Base-by-base conservation (phyloP, 257 asterid genomes). In the Scutellaria baicalensis region DNA sequence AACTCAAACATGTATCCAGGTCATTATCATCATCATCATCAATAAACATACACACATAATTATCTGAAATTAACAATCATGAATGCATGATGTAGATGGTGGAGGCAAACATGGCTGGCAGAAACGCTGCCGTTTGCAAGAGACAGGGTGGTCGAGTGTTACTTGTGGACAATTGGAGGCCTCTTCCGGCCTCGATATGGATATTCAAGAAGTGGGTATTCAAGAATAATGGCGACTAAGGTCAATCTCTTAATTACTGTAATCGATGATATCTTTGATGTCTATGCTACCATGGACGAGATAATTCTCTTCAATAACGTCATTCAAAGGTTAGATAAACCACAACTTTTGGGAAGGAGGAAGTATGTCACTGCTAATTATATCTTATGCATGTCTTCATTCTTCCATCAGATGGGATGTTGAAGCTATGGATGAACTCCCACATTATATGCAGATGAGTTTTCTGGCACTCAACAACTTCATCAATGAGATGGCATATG, bases 251-350 rank as follows among this genome's bases (percentile, higher is more conserved):
- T 79, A 0, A 11, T 70, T 1, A 70, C 83, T 27, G 17, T 16
- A 11, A 23, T 70, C 11, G 80, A 70, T 66, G 83, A 75, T 14
- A 16, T 70, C 0, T 75, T 69, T 13, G 78, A 79, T 40, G 69
- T 70, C 16, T 72, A 70, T 38, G 83, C 75, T 0, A 75, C 83
- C 35, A 35, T 70, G 44, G 71, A 79, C 13, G 73, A 68, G 51
- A 7, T 20, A 0, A 55, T 36, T 0, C 42, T 68, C 18, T 68
- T 68, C 64, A 68, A 54, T 1, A 0, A 55, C 9, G 16, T 8
- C n/a, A 68, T 55, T 21, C 49, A 6, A 40, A 54, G 73, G 73
- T 68, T 0, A 12, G 8, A 27, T 27, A 27, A 27, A 27, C 33
- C 33, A 27, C 33, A 2, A 27, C 0, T 1, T 27, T 27, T 27